Base-by-base conservation (phyloP, 1,139 yeast genomes). In the Diutina mesorugosa region DNA sequence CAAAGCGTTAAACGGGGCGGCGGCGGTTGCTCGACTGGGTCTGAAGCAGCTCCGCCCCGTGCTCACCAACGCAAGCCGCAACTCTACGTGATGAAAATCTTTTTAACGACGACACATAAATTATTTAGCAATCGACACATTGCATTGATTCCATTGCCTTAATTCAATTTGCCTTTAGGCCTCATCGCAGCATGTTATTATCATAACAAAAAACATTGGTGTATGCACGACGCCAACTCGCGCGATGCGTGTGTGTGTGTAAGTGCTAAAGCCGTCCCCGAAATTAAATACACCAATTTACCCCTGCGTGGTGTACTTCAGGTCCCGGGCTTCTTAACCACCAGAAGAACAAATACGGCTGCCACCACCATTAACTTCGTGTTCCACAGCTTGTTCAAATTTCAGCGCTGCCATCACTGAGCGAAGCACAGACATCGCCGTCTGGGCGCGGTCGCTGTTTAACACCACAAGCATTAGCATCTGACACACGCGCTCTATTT, bases 1-100 rank as follows among this genome's bases (percentile, higher is more conserved):
- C 59, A 76, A 77, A 61, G 69, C 66, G 35, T 61, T 70, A 5
- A 6, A 32, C 18, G 41, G 41, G 41, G 45, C 32, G n/a, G 35
- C 16, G n/a, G 53, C 16, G n/a, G 12, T 16, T 12, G 14, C 16
- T 16, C 53, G 53, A 50, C 53, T 32, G 53, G 30, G 53, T 30
- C 53, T 50, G 53, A 32, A 30, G 26, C 41, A 30, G 9, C 45
- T 50, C 38, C 51, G 51, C 9, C 35, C 29, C 29, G 51, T 47
- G 21, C 38, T 10, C 5, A 47, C 51, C 51, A 47, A 47, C 14
- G 35, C 21, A 1, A 29, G 35, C 16, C 21, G 41, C 41, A 35
- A 35, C 41, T 35, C 41, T 35, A 35, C 41, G 6, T 35, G 41
- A 35, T 35, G 41, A 35, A 35, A 3, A 21, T 4, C 26, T 3